Evolutionary conservation across 2,329 filamentous ascomycete genomes (phyloP), one percentile per base, ranked within the genome.

Genomic region (Neofusicoccum umdonicola): DNA sequence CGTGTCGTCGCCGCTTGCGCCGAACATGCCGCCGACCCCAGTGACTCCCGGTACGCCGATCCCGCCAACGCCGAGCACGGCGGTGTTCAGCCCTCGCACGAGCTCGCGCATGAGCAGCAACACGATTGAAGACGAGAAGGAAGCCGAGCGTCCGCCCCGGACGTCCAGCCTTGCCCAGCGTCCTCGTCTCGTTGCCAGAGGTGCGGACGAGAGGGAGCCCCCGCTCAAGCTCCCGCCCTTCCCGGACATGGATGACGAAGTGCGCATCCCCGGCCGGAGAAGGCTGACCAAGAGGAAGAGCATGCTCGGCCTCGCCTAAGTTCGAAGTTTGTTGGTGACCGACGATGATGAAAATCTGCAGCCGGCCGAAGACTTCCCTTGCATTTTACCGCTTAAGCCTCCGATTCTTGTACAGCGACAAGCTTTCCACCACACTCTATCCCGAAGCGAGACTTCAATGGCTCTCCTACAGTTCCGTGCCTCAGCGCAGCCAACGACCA

Each of bases 211-310:
- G 68, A 69, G 74, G 13, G 75, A 72, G 52, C 75, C 76, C 5
- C 69, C 69, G 2, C 66, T 77, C 48, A 68, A 74, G 31, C 66
- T 78, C 4, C 76, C 76, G 41, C 71, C 72, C 1, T 78, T 71
- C 65, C 71, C 73, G 3, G 67, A 66, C 19, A 67, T 67, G n/a
- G 65, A 66, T n/a, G 12, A 39, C 31, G 63, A 47, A n/a, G 67
- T 67, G 15, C 52, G 51, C 19, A 13, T 60, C 31, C 66, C 37
- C 62, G 66, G 57, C 65, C 66, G 35, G 50, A 70, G 71, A 45
- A 69, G 68, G 42, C 45, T 78, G 37, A 71, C 70, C 47, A 77
- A 77, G 70, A 70, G 76, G 50, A 77, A 75, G 67, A 76, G 74
- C 42, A 66, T 76, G 31, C 75, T 78, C 73, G 74, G 75, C 27